Conservation (phyloP, 306 rosid species). For the Dryas alaskensis region DNA sequence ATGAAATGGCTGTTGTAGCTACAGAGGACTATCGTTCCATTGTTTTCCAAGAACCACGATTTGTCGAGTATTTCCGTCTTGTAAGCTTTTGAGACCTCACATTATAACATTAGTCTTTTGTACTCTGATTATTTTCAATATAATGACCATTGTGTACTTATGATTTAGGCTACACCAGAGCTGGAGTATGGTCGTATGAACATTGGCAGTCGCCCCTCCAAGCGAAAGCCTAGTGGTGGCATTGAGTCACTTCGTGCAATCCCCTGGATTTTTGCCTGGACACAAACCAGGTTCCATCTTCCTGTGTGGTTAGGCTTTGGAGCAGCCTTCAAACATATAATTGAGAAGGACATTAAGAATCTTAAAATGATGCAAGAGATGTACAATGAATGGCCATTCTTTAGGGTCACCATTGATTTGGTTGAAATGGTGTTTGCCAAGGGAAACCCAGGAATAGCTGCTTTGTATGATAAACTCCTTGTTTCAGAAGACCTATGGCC, state of each 20-base stretch:
- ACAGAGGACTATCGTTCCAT: slow-evolving; percentile 87
- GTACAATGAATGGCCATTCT: slow-evolving; percentile 97
- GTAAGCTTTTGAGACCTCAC: slow-evolving; percentile 48
- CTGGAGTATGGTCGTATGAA: slow-evolving; percentile 97
- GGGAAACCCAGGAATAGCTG: slow-evolving; percentile 86
- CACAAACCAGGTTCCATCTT: slow-evolving; percentile 96
- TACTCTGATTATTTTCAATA: background rate
- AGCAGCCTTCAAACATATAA: slow-evolving; percentile 57
- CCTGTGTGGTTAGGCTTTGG: slow-evolving; percentile 99
- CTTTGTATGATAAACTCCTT: slow-evolving; percentile 76
- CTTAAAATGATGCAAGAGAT: slow-evolving; percentile 78
- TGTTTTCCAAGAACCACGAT: slow-evolving; percentile 89
- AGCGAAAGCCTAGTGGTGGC: slow-evolving; percentile 96
- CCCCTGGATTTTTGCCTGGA: slow-evolving; percentile 99
- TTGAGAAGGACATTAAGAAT: slow-evolving; percentile 68
- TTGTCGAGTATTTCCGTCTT: slow-evolving; percentile 92
- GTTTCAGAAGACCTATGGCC: slow-evolving; percentile 84
- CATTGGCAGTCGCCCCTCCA: slow-evolving; percentile 94
- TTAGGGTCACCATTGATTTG: slow-evolving; percentile 90
- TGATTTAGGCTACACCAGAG: slow-evolving; percentile 88
- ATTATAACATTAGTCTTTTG: background rate
- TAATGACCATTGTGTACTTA: slow-evolving; percentile 13
- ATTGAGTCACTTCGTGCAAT: slow-evolving; percentile 98
- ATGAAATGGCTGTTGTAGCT: slow-evolving; percentile 83
- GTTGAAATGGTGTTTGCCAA: slow-evolving; percentile 99